phyloP scores from a whole-genome alignment of 495 filamentous ascomycete species.

The Penicillium canariense region DNA sequence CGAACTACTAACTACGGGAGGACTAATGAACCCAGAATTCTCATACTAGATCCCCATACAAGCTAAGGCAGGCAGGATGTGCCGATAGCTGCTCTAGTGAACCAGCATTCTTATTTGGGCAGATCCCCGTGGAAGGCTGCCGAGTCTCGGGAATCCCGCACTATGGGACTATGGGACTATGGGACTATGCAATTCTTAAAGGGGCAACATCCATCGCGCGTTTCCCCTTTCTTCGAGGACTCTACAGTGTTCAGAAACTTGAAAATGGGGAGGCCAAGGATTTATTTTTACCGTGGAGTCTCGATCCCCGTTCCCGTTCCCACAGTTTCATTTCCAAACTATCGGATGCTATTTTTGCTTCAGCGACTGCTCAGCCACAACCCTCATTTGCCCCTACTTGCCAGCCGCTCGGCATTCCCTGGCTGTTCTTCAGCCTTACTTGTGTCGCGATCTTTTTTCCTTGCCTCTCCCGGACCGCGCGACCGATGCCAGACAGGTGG shows the following conservation, averaged over 20 bases:
- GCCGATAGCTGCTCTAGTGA: no score
- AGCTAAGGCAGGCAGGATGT: no score
- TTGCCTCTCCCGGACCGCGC: not conserved
- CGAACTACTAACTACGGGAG: no score
- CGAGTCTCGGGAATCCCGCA: not conserved
- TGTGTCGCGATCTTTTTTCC: not conserved
- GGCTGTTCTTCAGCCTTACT: not conserved
- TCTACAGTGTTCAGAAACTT: not conserved
- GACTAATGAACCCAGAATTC: not conserved
- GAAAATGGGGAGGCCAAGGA: not conserved
- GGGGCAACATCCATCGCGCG: not conserved
- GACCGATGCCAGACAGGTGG: no score
- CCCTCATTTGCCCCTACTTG: constrained; percentile 1
- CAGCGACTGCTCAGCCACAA: constrained; percentile 1
- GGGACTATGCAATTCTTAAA: no score
- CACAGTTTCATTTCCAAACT: not conserved
- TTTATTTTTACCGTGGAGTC: constrained; percentile 3
- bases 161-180: no score
- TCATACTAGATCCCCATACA: not conserved
- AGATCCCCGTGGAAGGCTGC: not conserved
- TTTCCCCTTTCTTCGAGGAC: not conserved
- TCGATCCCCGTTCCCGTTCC: constrained; percentile 1
- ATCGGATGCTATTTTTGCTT: constrained; percentile 2
- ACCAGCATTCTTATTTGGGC: not conserved
- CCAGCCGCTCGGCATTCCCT: not conserved